Evolutionary conservation across 2,329 filamentous ascomycete species (phyloP).

Genomic region (Penicillium frequentans): DNA sequence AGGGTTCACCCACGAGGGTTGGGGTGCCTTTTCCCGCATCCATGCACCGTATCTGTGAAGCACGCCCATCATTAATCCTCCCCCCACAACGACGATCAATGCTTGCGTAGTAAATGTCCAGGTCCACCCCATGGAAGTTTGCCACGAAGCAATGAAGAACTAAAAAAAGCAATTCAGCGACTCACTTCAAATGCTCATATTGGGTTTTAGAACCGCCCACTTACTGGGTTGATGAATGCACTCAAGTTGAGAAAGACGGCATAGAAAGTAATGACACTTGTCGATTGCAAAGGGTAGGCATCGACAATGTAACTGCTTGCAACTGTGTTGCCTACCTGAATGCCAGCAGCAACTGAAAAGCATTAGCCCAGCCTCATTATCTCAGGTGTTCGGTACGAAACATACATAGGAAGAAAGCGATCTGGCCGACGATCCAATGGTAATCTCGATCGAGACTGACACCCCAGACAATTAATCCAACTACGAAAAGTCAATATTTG

Average conservation of each 20-base stretch:
- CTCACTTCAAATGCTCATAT: background rate
- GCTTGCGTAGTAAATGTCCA: constrained; percentile 54
- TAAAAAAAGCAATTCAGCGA: constrained; percentile 10
- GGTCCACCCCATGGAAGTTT: constrained; percentile 47
- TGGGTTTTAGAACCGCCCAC: constrained; percentile 1
- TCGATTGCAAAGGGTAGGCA: constrained; percentile 56
- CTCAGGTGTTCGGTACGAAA: background rate
- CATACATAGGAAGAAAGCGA: constrained; percentile 57
- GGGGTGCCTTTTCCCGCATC: constrained; percentile 37
- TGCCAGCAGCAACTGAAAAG: constrained; percentile 51
- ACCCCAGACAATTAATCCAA: constrained; percentile 57
- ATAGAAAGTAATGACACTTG: constrained; percentile 57
- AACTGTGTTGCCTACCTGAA: constrained; percentile 59
- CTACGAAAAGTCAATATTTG: constrained; percentile 4
- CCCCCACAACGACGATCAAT: constrained; percentile 46
- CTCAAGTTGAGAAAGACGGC: constrained; percentile 54
- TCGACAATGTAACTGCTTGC: constrained; percentile 57
- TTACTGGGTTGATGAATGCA: constrained; percentile 47
- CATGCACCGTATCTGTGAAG: constrained; percentile 44
- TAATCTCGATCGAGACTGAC: constrained; percentile 53
- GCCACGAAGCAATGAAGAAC: constrained; percentile 55
- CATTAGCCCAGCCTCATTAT: background rate
- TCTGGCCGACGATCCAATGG: constrained; percentile 59
- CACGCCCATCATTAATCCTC: constrained; percentile 37
- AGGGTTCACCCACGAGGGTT: constrained; percentile 50